Conservation (phyloP, 1,284 basidiomycete genomes). For the Agaricales sp. region DNA sequence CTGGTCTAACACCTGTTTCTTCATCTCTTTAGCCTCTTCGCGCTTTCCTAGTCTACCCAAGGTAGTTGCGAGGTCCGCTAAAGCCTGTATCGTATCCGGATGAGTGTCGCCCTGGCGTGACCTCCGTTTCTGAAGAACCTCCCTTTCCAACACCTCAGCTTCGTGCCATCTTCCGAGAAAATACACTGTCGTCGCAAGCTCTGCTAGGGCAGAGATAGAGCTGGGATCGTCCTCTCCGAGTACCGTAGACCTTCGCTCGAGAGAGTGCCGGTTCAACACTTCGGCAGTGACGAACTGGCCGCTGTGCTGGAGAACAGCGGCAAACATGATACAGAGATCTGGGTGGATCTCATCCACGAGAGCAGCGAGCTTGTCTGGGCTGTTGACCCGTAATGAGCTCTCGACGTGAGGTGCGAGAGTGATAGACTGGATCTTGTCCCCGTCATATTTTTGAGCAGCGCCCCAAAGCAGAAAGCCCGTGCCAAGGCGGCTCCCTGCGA, state of each 20-base stretch:
- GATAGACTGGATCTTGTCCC: too few species aligned
- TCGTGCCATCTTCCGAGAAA: not conserved
- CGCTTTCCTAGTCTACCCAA: not conserved
- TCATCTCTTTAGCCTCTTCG: not conserved
- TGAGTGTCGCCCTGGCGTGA: not conserved
- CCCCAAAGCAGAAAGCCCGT: not conserved
- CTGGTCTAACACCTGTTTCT: not conserved
- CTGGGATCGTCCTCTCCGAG: not conserved
- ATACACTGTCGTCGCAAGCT: not conserved
- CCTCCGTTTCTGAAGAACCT: not conserved
- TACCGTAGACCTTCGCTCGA: not conserved
- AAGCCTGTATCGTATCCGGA: not conserved
- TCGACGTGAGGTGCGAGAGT: too few species aligned
- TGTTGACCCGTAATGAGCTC: too few species aligned
- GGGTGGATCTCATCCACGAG: too few species aligned
- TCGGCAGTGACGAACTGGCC: not conserved
- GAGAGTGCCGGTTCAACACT: not conserved
- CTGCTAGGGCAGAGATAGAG: not conserved
- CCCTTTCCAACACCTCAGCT: not conserved
- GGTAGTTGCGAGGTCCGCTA: not conserved
- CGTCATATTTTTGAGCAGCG: too few species aligned
- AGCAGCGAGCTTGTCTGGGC: too few species aligned
- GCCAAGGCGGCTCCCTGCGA: not conserved
- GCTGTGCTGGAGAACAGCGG: not conserved
- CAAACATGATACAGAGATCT: too few species aligned